These are phyloP conservation scores for Tuber calosporum DNA, from an alignment of 495 filamentous ascomycete genomes.

Conservation along the genomic window DNA sequence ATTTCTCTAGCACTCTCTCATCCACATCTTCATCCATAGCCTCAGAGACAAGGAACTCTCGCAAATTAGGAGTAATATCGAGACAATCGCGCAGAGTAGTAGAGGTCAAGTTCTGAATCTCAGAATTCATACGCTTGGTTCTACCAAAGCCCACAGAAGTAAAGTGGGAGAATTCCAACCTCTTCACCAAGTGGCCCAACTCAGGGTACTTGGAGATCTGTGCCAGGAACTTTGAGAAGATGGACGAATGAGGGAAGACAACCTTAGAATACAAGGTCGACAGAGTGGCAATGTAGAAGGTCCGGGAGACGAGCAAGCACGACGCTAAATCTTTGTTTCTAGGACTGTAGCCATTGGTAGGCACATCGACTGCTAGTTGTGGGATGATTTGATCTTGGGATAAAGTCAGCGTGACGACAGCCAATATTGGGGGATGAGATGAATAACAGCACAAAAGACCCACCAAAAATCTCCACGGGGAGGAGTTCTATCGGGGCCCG, in stretches of 20 bases:
- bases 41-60: constrained; percentile 76
- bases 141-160: constrained; percentile 74
- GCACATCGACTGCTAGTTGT: constrained; percentile 65
- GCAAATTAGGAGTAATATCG: constrained; percentile 65
- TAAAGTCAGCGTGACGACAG: constrained; percentile 13
- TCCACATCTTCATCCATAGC: constrained; percentile 74
- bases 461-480: constrained; percentile 42
- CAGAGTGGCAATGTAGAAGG: constrained; percentile 67
- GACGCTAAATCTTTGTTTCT: constrained; percentile 78
- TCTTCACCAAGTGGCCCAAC: constrained; percentile 69
- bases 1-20: constrained; percentile 59
- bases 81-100: constrained; percentile 68
- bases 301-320: constrained; percentile 66
- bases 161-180: constrained; percentile 83
- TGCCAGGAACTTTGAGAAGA: constrained; percentile 76
- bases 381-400: constrained; percentile 65
- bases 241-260: constrained; percentile 77
- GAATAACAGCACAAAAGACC: constrained; percentile 16
- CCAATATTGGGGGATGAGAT: not conserved
- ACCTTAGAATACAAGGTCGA: constrained; percentile 73
- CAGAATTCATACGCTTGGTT: constrained; percentile 68
- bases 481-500: constrained; percentile 40
- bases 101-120: constrained; percentile 74
- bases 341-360: constrained; percentile 66
- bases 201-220: constrained; percentile 62